Evolutionary conservation across 2,329 filamentous ascomycete species (phyloP).

Genomic region (Drechslerella coelobrocha): DNA sequence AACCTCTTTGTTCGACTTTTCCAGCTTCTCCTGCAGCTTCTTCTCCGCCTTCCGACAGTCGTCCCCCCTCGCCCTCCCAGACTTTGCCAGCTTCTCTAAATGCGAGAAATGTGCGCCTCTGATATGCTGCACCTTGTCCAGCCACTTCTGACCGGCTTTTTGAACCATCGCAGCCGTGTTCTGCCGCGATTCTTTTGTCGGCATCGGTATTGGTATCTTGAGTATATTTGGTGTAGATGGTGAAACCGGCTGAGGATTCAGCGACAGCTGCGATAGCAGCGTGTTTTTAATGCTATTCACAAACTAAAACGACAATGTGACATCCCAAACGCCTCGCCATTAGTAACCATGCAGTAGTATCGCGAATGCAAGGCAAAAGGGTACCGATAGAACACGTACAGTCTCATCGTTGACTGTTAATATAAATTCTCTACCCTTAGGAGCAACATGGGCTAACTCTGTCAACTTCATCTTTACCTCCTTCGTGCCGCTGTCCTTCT

Average conservation of each 20-base stretch:
- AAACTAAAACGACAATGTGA: constrained; percentile 12
- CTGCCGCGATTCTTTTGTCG: constrained; percentile 39
- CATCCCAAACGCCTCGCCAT: not conserved
- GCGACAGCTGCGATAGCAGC: constrained; percentile 33
- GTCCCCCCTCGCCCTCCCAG: constrained; percentile 21
- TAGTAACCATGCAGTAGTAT: no score
- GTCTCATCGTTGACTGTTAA: constrained; percentile 48
- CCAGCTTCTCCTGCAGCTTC: constrained; percentile 52
- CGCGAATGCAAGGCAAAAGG: not conserved
- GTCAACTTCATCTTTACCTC: constrained; percentile 43
- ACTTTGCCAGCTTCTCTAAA: constrained; percentile 36
- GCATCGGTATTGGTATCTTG: constrained; percentile 45
- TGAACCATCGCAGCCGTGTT: constrained; percentile 32
- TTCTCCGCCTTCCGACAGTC: constrained; percentile 50
- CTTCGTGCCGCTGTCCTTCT: constrained; percentile 31
- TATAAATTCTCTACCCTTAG: constrained; percentile 45
- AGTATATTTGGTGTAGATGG: constrained; percentile 42
- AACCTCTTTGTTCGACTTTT: constrained; percentile 45
- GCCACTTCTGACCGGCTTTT: constrained; percentile 38
- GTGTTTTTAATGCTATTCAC: constrained; percentile 47
- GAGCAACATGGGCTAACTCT: constrained; percentile 41
- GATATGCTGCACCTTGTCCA: constrained; percentile 41
- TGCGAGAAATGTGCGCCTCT: constrained; percentile 37
- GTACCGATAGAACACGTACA: constrained; percentile 5
- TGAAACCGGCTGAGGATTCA: constrained; percentile 45